Evolutionary conservation across 1,284 basidiomycete genomes (phyloP).

Genomic region (Austroboletus niveus): DNA sequence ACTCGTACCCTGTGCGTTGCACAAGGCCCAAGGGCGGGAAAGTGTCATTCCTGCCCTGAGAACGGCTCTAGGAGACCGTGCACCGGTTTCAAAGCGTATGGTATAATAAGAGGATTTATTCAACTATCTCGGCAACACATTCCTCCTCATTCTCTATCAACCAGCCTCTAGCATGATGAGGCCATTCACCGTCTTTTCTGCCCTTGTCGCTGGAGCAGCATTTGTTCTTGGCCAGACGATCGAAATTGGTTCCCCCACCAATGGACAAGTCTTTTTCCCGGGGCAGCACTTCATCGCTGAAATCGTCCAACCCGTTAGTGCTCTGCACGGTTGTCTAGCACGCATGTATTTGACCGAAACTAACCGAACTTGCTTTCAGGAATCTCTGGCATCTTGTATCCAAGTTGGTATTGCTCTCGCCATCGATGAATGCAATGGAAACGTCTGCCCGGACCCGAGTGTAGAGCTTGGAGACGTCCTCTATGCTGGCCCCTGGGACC

Average conservation of each 20-base stretch:
- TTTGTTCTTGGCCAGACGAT: slow-evolving; percentile 30
- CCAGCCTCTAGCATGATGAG: slow-evolving; percentile 17
- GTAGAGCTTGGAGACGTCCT: slow-evolving; percentile 25
- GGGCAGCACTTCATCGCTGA: slow-evolving; percentile 20
- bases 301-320: slow-evolving; percentile 23
- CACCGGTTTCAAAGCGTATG: too few species aligned
- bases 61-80: too few species aligned
- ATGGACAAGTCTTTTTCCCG: slow-evolving; percentile 12
- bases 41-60: too few species aligned
- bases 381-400: slow-evolving; percentile 21
- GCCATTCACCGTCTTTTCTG: slow-evolving; percentile 1
- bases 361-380: slow-evolving; percentile 6
- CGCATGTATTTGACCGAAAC: background rate
- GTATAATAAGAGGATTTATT: too few species aligned
- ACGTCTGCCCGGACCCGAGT: slow-evolving; percentile 22
- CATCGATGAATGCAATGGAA: slow-evolving; percentile 18
- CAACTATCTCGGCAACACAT: too few species aligned
- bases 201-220: slow-evolving; percentile 6
- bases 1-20: too few species aligned
- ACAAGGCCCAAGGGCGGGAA: too few species aligned
- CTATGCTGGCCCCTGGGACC: slow-evolving; percentile 30
- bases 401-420: slow-evolving; percentile 34
- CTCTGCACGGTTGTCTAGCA: too few species aligned
- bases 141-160: background rate
- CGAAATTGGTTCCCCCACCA: slow-evolving; percentile 21